phyloP scores from a whole-genome alignment of 1,284 basidiomycete species.

The Puccinia hordei region DNA sequence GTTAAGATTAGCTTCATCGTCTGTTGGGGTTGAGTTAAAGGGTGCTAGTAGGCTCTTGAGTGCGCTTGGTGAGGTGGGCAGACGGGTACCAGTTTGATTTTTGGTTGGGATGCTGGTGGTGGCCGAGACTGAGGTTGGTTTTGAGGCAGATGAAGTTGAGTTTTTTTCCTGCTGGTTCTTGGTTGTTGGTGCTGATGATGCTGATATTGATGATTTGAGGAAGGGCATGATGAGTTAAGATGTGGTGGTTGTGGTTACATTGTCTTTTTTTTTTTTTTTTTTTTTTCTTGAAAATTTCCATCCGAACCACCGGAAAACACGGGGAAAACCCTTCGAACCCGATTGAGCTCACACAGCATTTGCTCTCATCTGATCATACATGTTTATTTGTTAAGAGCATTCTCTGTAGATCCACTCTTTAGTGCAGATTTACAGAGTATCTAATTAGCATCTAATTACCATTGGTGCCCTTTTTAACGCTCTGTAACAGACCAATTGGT shows the following conservation, averaged over 20 bases:
- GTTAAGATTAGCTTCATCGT: neutral
- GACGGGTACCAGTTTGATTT: constrained; percentile 14
- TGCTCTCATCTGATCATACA: too few relatives aligned
- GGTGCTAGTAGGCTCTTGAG: constrained; percentile 26
- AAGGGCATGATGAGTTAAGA: neutral
- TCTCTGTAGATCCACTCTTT: too few relatives aligned
- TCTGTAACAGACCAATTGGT: too few relatives aligned
- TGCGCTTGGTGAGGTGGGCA: neutral
- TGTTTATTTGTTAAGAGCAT: too few relatives aligned
- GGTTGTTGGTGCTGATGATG: neutral
- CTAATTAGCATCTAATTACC: too few relatives aligned
- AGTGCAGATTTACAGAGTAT: too few relatives aligned
- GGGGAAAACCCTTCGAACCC: too few relatives aligned
- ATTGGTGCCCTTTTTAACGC: too few relatives aligned
- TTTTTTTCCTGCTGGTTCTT: neutral
- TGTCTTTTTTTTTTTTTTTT: too few relatives aligned
- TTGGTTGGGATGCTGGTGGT: constrained; percentile 5
- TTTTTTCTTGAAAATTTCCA: too few relatives aligned
- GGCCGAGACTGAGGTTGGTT: constrained; percentile 7
- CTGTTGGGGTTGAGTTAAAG: constrained; percentile 25
- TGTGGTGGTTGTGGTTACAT: constrained; percentile 20
- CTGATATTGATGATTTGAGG: neutral
- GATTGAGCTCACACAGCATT: too few relatives aligned
- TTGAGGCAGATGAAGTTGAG: constrained; percentile 2
- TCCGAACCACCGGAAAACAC: too few relatives aligned